A percentile compares a stretch with the other conserved stretches of the same genome.
These are phyloP conservation scores for Salicornia ramosissima DNA, from an alignment of 148 eudicot species.

Conservation along the genomic window DNA sequence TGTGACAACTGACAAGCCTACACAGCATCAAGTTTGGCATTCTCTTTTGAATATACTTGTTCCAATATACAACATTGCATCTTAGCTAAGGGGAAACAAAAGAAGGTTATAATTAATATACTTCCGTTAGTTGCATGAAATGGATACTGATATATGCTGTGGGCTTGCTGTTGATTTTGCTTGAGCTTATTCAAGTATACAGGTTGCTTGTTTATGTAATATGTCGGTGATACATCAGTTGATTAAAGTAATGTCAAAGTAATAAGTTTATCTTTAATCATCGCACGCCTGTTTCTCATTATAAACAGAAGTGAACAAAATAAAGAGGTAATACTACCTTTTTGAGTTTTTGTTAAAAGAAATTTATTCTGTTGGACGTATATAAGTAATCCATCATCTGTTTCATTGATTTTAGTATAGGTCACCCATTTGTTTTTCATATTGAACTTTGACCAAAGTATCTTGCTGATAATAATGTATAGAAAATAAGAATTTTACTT, in stretches of 20 bases:
- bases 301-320: neutral
- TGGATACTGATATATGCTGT: neutral
- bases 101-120: neutral
- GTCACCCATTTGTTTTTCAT: no score
- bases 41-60: neutral
- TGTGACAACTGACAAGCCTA: neutral
- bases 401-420: neutral
- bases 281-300: neutral
- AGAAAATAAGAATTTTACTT: no score
- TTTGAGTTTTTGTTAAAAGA: no score
- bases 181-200: neutral
- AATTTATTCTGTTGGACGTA: neutral
- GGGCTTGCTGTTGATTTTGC: neutral
- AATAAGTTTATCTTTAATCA: no score
- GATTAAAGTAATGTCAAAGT: neutral
- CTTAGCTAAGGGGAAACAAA: neutral
- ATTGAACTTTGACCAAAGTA: no score
- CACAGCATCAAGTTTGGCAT: neutral
- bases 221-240: neutral
- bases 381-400: neutral
- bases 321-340: no score
- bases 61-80: neutral
- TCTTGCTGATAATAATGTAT: no score
- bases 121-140: neutral
- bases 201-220: neutral